These are phyloP conservation scores for Botrytis cinerea DNA, from an alignment of 2,329 filamentous ascomycete genomes.

Conservation along the genomic window DNA sequence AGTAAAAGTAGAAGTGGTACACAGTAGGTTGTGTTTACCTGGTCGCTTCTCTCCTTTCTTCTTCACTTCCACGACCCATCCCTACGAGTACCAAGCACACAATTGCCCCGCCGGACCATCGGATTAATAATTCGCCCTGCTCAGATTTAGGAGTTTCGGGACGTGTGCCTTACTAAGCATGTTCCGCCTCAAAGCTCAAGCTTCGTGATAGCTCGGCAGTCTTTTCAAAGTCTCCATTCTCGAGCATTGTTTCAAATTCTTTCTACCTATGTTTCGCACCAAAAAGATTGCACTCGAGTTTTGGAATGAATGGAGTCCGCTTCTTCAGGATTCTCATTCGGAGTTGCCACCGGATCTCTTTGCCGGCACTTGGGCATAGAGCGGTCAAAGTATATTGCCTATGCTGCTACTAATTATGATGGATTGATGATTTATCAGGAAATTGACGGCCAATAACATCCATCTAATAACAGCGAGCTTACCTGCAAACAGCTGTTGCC, in stretches of 20 bases:
- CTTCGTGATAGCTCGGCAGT: not conserved
- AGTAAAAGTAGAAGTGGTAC: not conserved
- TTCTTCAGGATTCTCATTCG: not conserved
- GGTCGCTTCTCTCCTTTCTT: slow-evolving; percentile 1
- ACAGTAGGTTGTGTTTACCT: not conserved
- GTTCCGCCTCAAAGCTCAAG: not conserved
- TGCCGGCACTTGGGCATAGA: not conserved
- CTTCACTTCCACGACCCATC: not conserved
- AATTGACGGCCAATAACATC: not conserved
- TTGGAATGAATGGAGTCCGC: not conserved
- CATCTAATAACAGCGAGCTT: not conserved
- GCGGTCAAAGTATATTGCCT: not conserved
- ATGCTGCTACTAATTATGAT: not conserved
- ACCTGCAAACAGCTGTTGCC: not conserved
- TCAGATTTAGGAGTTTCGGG: not conserved
- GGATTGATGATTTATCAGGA: not conserved
- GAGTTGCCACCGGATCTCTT: not conserved
- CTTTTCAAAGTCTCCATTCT: slow-evolving; percentile 2
- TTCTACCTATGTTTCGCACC: not conserved
- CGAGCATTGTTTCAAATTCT: not conserved
- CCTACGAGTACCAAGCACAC: not conserved
- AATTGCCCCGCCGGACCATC: not conserved
- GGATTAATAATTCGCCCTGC: not conserved
- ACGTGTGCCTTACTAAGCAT: not conserved
- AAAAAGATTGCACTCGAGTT: not conserved